phyloP scores from a whole-genome alignment of 371 early-diverging fungal genomes.

The Nematocida homosporus region DNA sequence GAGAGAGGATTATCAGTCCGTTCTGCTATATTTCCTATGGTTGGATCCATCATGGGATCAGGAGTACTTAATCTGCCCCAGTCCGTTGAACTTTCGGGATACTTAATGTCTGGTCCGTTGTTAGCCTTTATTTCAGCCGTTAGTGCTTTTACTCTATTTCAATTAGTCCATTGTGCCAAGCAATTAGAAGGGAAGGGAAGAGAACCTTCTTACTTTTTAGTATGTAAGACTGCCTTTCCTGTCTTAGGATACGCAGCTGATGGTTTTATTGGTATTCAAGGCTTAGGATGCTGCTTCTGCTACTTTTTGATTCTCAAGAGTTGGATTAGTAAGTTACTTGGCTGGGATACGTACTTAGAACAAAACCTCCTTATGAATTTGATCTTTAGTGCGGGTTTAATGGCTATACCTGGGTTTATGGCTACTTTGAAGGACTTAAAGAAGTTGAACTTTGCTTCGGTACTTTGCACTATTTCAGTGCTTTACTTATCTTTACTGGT shows the following conservation, averaged over 20 bases:
- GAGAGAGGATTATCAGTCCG: conserved; percentile 47
- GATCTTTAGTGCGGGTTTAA: conserved; percentile 17
- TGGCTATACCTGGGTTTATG: conserved; percentile 14
- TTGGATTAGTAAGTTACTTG: conserved; percentile 39
- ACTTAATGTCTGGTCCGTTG: conserved; percentile 39
- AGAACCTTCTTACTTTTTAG: conserved; percentile 41
- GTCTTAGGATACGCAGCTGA: conserved; percentile 49
- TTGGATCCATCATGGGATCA: conserved; percentile 64
- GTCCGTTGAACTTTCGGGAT: conserved; percentile 62
- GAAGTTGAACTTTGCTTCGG: conserved; percentile 25
- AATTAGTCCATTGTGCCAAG: conserved; percentile 54
- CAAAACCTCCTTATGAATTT: conserved; percentile 8
- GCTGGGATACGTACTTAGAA: not conserved
- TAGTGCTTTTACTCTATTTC: conserved; percentile 60
- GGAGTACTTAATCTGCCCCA: conserved; percentile 63
- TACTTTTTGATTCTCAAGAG: conserved; percentile 45
- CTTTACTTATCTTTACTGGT: conserved; percentile 42
- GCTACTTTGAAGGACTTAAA: conserved; percentile 40
- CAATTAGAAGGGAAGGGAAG: conserved; percentile 5
- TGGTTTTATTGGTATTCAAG: conserved; percentile 47
- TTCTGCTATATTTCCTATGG: conserved; percentile 56
- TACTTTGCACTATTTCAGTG: conserved; percentile 43
- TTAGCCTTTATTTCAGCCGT: conserved; percentile 49
- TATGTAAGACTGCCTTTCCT: conserved; percentile 30
- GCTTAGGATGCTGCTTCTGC: conserved; percentile 41